Base-by-base conservation (phyloP, 805 yeast genomes). In the Groenewaldozyma salmanticensis region DNA sequence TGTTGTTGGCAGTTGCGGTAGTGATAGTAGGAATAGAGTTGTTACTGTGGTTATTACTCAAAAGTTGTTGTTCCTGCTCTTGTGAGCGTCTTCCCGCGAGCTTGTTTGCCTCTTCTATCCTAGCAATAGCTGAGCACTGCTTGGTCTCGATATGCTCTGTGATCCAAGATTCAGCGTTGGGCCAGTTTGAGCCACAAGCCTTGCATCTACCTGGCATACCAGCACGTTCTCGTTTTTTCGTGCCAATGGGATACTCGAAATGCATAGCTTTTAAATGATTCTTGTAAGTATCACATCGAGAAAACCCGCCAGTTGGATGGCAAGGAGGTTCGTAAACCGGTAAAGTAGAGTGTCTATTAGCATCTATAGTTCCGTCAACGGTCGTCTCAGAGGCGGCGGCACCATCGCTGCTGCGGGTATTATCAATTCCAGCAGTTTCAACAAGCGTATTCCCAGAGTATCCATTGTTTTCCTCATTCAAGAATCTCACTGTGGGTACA, bases 241-340 rank as follows among this genome's bases (percentile, higher is more conserved):
- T 86, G 4, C 95, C 95, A 31, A 72, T 72, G 4, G 96, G 96
- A 60, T 87, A 87, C 49, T 75, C 81, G 59, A 87, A 87, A 57
- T 87, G 96, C 46, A 87, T 71, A 1, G 95, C 94, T 58, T 83
- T 84, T 46, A 87, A 67, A 61, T 87, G 96, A 61, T 87, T 87
- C 56, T 87, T 87, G 64, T 76, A 87, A 3, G 96, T 87, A 57
- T 87, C 96, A 58, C 95, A 82, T 38, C 96, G 70, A 9, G 87
- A 77, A 53, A 87, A 87, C 22, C 82, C 78, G 4, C 96, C 96
- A 5, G 85, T 75, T 41, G 75, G 74, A 57, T 87, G 96, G 57
- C 95, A 86, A 35, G 52, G 42, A 3, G 58, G 55, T 35, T 52
- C 52, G 32, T 20, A 33, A 6, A 18, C 20, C 13, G 11, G 7